Evolutionary conservation across 148 eudicot genomes (phyloP), one percentile per base, ranked within the genome.

Genomic region (Nepenthes gracilis): DNA sequence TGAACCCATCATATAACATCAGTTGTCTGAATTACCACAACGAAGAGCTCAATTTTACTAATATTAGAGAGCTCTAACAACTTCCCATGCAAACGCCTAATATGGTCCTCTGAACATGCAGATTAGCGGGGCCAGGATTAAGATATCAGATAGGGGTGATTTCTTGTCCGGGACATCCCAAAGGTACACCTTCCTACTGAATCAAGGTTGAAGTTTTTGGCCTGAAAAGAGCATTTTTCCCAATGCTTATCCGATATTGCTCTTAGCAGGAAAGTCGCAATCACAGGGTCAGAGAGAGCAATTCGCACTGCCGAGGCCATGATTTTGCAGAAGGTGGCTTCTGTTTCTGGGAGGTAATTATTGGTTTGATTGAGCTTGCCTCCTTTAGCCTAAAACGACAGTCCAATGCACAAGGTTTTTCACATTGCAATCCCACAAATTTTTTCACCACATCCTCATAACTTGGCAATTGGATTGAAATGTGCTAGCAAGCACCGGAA

Each of bases 71-170:
- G 23, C 23, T 23, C 23, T 23, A 23, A 23, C 23, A 23, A 0
- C 23, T 23, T 23, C 13, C 2, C 5, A 7, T 47, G 47, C 51
- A 43, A 33, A 33, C 11, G 37, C 8, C 72, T 64, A 40, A 70
- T 57, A 34, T 9, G 59, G 36, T 62, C 11, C 33, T 60, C 51
- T 52, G 52, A 45, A 57, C 59, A 53, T 74, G 78, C 95, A 93
- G 99, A 74, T 62, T 61, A 93, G 96, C 69, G 99, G 99, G 56
- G 90, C 97, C 23, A 89, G 86, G 80, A 81, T 93, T 60, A 93
- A 89, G 86, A 86, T 93, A 68, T 93, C 99, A 45, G 95, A 93
- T 57, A 73, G 89, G 70, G 95, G 94, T 43, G 99, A 89, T 86
- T 93, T 84, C 81, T 79, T 93, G 83, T 65, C 91, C 33, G 99